Evolutionary conservation across 495 filamentous ascomycete genomes (phyloP), one percentile per base, ranked within the genome.

Genomic region (Hypomontagnella submonticulosa): DNA sequence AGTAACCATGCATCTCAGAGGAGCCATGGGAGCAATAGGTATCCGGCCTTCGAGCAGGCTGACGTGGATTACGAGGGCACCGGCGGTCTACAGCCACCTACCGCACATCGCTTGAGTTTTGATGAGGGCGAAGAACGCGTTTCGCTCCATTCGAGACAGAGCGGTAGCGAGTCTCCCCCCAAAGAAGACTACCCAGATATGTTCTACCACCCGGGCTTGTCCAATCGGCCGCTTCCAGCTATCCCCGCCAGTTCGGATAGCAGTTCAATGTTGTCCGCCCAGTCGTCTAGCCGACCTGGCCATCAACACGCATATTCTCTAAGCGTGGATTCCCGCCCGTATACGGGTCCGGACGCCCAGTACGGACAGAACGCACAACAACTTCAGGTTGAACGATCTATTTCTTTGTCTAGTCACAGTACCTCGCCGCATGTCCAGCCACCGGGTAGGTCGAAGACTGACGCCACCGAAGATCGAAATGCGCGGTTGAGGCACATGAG

Each of bases 381-480:
- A 51, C 71, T 82, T 72, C 73, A 76, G 58, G 90, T 97, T 19
- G 93, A 95, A 52, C 85, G 96, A 73, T 96, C 93, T 10, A 90
- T 91, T 4, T 97, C 93, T 33, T 73, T 97, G 42, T 88, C 90
- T 20, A 91, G 85, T 63, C 90, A 93, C 73, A 89, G 87, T 59
- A 92, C 88, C 67, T 89, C 91, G 15, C 93, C 93, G 52, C 88
- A 88, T 69, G 83, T 93, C 66, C 83, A 90, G 57, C 85, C 92
- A 37, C 93, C 93, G 33, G 90, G 90, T 37, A 87, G 95, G 60
- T 97, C 95, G 4, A 92, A 97, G 79, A 99, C 95, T 15, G 95
- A 99, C 77, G 95, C 95, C 18, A 90, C 95, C 47, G 83, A 87
- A 58, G 80, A 81, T 43, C 74, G 77, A 34, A 81, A 79, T 64